phyloP scores from a whole-genome alignment of 192 early-diverging fungal species.

The Coemansia sp. region DNA sequence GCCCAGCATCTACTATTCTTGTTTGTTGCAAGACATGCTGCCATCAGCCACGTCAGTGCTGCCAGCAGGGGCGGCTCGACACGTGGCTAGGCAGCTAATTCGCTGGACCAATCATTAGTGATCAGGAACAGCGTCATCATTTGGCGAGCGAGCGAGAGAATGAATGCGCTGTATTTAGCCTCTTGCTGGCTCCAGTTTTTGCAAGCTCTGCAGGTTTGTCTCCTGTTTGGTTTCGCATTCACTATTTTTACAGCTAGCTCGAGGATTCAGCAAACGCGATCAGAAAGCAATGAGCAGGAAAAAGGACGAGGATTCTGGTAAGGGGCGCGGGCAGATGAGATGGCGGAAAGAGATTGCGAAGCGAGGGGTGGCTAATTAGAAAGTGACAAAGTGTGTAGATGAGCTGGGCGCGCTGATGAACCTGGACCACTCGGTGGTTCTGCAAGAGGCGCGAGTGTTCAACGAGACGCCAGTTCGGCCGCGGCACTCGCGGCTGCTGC shows the following conservation, averaged over 20 bases:
- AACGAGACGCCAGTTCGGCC: conserved; percentile 95
- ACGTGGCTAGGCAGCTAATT: no score
- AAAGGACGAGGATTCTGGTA: conserved; percentile 51
- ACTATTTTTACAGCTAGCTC: neutral
- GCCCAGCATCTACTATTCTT: no score
- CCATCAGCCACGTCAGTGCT: no score
- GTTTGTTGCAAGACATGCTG: no score
- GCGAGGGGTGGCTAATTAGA: neutral
- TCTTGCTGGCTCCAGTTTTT: neutral
- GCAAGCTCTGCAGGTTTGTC: neutral
- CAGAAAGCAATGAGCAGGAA: conserved; percentile 39
- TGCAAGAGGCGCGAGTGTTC: conserved; percentile 95
- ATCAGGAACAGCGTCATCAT: no score
- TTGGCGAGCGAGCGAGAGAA: no score
- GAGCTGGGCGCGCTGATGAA: conserved; percentile 78
- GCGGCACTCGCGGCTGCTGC: conserved; percentile 83
- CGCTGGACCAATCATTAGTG: no score
- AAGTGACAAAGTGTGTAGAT: conserved; percentile 39
- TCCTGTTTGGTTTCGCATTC: neutral
- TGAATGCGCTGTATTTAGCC: conserved; percentile 1
- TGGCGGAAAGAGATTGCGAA: neutral
- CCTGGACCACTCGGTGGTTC: conserved; percentile 86
- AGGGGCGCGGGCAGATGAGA: neutral
- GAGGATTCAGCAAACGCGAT: no score
- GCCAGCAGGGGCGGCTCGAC: no score